Evolutionary conservation across 2,329 filamentous ascomycete genomes (phyloP), one percentile per base, ranked within the genome.

Genomic region (Sporothrix euskadiensis): DNA sequence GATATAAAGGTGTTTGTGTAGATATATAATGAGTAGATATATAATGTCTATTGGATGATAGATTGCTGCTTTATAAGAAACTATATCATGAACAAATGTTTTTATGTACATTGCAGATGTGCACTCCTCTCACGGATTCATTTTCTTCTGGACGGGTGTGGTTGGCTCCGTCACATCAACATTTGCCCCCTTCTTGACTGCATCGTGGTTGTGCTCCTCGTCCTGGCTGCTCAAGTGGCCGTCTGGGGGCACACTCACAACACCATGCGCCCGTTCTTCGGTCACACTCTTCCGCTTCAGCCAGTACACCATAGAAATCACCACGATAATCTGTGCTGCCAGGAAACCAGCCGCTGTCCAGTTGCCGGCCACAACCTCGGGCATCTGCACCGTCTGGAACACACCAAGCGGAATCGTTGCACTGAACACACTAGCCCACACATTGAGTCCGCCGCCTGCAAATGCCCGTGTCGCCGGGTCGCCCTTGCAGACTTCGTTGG

Each of bases 401-500:
- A 66, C 61, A 26, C 39, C 61, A 6, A 66, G 61, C 9, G 61
- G 61, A 14, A 66, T 66, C 4, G 61, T 66, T 9, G 61, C 61
- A 16, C 61, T 47, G 9, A 66, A 47, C 1, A 66, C 61, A 26
- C n/a, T 30, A 3, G 61, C 61, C 61, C 61, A 66, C 2, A 66
- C 61, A 12, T 66, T 66, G 61, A 66, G 61, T 8, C 61, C 61
- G 19, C 61, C 61, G 22, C 61, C 61, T 2, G 61, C 61, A 66
- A 66, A 66, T n/a, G 61, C 61, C 8, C 61, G 61, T 35, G 61
- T 66, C 35, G 61, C 61, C n/a, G 61, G 61, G 39, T 66, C 61
- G 39, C 61, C 61, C 41, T 66, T 66, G 61, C 61, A 66, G 32
- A 66, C 61, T 39, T 69, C 68, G 19, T 69, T 52, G 32, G 68